Conservation (phyloP, 1,139 yeast genomes). For the Yamadazyma taylorii region DNA sequence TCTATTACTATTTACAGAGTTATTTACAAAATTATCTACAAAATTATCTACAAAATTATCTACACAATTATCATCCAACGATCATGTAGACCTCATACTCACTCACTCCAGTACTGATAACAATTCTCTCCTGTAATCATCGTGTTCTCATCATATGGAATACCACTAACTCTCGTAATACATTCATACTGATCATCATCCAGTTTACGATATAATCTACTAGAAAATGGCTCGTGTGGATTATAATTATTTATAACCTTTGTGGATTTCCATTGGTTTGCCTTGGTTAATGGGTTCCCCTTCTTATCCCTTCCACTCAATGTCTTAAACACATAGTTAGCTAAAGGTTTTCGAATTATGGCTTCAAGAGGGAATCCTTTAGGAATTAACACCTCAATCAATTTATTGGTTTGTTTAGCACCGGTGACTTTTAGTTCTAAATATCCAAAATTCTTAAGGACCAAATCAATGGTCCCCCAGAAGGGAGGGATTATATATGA, state of each 20-base stretch:
- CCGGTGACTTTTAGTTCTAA: conserved; percentile 69
- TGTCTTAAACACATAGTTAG: conserved; percentile 31
- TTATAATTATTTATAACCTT: conserved; percentile 29
- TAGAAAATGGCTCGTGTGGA: conserved; percentile 26
- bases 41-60: too few relatives aligned
- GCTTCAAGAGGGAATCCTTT: conserved; percentile 26
- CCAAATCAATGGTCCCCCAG: conserved; percentile 64
- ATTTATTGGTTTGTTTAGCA: conserved; percentile 25
- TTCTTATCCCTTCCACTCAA: conserved; percentile 39
- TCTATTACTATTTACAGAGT: too few relatives aligned
- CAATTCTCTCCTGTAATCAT: conserved; percentile 6
- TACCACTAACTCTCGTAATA: conserved; percentile 8
- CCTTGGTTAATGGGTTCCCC: conserved; percentile 37
- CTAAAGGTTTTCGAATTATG: conserved; percentile 38
- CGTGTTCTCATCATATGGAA: conserved; percentile 7
- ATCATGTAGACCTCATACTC: too few relatives aligned
- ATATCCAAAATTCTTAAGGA: conserved; percentile 68
- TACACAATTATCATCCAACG: too few relatives aligned
- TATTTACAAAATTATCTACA: too few relatives aligned
- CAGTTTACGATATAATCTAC: conserved; percentile 22
- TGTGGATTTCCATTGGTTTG: conserved; percentile 22
- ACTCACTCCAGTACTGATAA: conserved; percentile 10
- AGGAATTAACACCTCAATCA: conserved; percentile 35
- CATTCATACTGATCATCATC: conserved; percentile 10
- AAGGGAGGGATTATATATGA: conserved; percentile 66